Evolutionary conservation across 176 grass and related monocot species (phyloP).

Genomic region (Alloteropsis semialata): DNA sequence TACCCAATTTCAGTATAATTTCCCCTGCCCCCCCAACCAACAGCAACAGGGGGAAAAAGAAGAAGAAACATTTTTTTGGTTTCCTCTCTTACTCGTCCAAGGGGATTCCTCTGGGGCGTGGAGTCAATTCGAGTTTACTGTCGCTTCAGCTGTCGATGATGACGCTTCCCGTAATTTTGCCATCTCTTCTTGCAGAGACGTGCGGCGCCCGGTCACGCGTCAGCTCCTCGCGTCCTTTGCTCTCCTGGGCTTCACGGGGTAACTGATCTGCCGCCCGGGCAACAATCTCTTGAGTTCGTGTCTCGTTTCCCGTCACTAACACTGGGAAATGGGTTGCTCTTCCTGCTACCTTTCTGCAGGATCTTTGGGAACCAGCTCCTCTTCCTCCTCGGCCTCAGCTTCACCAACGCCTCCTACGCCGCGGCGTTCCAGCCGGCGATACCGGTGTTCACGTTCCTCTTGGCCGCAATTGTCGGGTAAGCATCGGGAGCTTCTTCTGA

Average conservation of each 20-base stretch:
- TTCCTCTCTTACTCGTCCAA: no score
- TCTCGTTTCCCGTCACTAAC: neutral
- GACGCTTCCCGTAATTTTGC: neutral
- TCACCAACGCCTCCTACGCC: constrained; percentile 86
- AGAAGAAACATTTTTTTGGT: neutral
- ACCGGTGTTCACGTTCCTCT: constrained; percentile 83
- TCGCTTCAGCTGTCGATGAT: neutral
- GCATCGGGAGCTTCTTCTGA: neutral
- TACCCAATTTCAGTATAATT: neutral
- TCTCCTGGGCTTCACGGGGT: constrained; percentile 91
- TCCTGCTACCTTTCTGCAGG: constrained; percentile 28
- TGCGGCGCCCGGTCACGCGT: constrained; percentile 48
- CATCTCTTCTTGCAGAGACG: constrained; percentile 30
- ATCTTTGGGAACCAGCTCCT: constrained; percentile 95
- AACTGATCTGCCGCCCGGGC: neutral
- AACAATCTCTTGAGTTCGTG: neutral
- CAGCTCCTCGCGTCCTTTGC: constrained; percentile 66
- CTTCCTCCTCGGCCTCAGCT: constrained; percentile 81
- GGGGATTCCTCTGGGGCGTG: neutral
- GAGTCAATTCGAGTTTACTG: neutral
- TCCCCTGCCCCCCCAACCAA: neutral
- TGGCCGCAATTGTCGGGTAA: constrained; percentile 66
- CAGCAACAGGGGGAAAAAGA: neutral
- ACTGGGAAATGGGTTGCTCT: neutral
- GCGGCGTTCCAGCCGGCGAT: constrained; percentile 90